Evolutionary conservation across 495 filamentous ascomycete genomes (phyloP), one percentile per base, ranked within the genome.

Genomic region (Penicillium macrosclerotiorum): DNA sequence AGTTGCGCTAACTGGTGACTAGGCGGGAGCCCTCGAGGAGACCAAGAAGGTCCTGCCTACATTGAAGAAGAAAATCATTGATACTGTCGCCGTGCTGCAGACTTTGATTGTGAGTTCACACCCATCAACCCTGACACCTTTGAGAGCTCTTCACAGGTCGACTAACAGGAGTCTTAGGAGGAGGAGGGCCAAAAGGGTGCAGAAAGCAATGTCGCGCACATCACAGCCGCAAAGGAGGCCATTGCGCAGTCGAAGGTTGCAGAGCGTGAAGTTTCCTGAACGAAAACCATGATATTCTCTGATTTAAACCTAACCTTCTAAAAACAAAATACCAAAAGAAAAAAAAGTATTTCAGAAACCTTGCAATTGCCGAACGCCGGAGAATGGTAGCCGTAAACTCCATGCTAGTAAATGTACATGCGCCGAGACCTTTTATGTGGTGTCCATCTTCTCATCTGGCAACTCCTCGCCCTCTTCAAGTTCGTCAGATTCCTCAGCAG

Each of bases 1-100:
- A 17, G 19, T 50, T 34, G 45, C n/a, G n/a, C 43, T 56, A n/a
- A 52, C 18, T 29, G n/a, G n/a, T 30, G 20, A 27, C 41, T 37
- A 96, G 91, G 77, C 78, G 58, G 77, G 73, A 68, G 88, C 85
- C 13, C 67, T 89, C 12, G 78, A 90, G 50, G 87, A 96, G 67
- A 97, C 92, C 22, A 82, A 84, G 60, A 84, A 81, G 20, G 81
- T 96, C 9, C 82, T 95, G 45, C 84, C 77, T 9, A 75, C 78
- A 0, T 58, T 96, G 53, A 73, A 75, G 52, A 59, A 77, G 58
- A 82, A 85, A 61, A 83, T 95, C 51, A 54, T 53, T 8, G 74
- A 84, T 25, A 82, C 89, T 1, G 72, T 92, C 26, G 71, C 76
- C 29, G 82, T 79, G 42, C 73, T 96, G 34, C 79, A 92, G 64